These are phyloP conservation scores for Tephrocybe sp. DNA, from an alignment of 768 basidiomycete genomes.

Conservation along the genomic window DNA sequence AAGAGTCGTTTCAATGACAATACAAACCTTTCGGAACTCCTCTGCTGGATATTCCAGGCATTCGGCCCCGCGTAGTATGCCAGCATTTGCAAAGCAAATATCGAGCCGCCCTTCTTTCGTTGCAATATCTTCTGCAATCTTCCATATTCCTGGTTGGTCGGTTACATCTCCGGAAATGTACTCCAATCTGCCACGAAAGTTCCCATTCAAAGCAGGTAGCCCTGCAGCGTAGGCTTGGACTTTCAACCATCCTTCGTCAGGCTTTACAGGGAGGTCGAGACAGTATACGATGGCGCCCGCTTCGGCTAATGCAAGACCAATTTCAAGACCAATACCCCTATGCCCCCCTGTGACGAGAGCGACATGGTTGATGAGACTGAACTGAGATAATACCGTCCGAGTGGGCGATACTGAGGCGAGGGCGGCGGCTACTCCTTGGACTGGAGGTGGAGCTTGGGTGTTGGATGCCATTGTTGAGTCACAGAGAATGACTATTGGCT, in stretches of 20 bases:
- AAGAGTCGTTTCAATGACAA: background rate
- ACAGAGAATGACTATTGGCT: no score
- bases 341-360: slow-evolving; percentile 53
- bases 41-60: slow-evolving; percentile 56
- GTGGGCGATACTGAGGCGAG: slow-evolving; percentile 15
- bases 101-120: slow-evolving; percentile 61
- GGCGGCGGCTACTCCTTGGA: slow-evolving; percentile 22
- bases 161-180: slow-evolving; percentile 59
- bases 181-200: slow-evolving; percentile 32
- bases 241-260: slow-evolving; percentile 47
- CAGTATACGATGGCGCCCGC: slow-evolving; percentile 47
- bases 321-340: slow-evolving; percentile 56
- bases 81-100: slow-evolving; percentile 65
- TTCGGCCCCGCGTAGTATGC: slow-evolving; percentile 47
- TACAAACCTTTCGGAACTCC: slow-evolving; percentile 52
- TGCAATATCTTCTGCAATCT: slow-evolving; percentile 48
- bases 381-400: slow-evolving; percentile 26
- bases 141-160: slow-evolving; percentile 47
- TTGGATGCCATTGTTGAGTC: slow-evolving; percentile 3
- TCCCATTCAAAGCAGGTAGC: slow-evolving; percentile 22
- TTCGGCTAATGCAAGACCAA: slow-evolving; percentile 25
- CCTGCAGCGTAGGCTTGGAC: slow-evolving; percentile 42
- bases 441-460: slow-evolving; percentile 1
- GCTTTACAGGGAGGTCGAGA: slow-evolving; percentile 51
- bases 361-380: slow-evolving; percentile 43